Evolutionary conservation across 495 filamentous ascomycete species (phyloP), one percentile per base, ranked within the genome.

Genomic region (Sporormia fimetaria): DNA sequence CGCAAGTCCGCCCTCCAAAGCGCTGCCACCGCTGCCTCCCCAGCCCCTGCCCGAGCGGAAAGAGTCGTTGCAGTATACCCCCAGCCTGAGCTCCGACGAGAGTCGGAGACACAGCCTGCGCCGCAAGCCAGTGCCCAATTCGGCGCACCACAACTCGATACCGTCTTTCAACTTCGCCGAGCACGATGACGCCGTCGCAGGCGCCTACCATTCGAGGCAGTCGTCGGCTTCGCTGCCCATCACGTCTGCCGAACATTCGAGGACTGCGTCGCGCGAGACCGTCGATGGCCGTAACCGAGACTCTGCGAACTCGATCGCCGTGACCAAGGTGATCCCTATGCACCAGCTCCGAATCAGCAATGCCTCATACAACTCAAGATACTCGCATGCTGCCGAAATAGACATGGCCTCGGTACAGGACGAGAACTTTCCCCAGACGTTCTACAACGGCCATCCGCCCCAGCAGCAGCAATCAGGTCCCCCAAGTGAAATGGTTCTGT

Each of bases 361-460:
- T 22, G 23, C 20, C 11, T 21, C 47, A 20, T 43, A 51, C 22
- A 55, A 50, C 17, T 21, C 47, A n/a, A 37, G 51, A 8, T 38
- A 32, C 41, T 55, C 51, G 23, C 42, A 50, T 21, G 41, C 40
- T 7, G 51, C 45, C 2, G 43, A 53, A 15, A 5, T 53, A 23
- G 40, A 45, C 6, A 30, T 51, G 4, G 35, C 35, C 27, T 31
- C 40, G 17, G 6, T 38, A 24, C 36, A 36, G 3, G 40, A 40
- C 12, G 40, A 40, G 3, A 21, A 9, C 51, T 52, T 15, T 42
- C 57, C 33, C 52, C 57, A 12, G 54, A 56, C 3, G 44, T 65
- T 29, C 60, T 73, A 75, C 42, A 64, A 69, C 40, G 71, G 73
- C 33, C 64, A 66, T 20, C 62, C 63, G 11, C 40, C 35, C 7